Conservation (phyloP, 2,329 filamentous ascomycete species). For the Xylariaceae sp. region DNA sequence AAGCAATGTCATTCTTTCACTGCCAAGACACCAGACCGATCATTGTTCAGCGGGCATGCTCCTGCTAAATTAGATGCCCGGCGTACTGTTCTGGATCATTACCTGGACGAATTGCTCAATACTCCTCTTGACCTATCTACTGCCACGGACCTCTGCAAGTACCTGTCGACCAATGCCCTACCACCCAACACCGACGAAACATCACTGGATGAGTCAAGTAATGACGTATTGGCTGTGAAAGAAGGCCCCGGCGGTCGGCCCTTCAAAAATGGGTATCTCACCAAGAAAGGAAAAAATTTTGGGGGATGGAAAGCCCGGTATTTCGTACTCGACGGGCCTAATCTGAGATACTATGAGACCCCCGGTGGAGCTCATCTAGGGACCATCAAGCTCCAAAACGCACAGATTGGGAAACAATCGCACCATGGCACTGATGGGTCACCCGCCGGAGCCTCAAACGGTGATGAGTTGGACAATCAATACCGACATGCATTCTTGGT, state of each 20-base stretch:
- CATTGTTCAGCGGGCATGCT: slow-evolving; percentile 85
- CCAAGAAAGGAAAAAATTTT: slow-evolving; percentile 97
- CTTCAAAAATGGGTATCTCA: slow-evolving; percentile 83
- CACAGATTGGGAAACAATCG: slow-evolving; percentile 92
- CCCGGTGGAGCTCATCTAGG: slow-evolving; percentile 87
- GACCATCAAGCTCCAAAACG: slow-evolving; percentile 84
- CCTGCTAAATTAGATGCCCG: slow-evolving; percentile 90
- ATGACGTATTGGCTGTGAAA: slow-evolving; percentile 36
- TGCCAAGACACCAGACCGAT: slow-evolving; percentile 76
- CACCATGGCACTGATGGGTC: slow-evolving; percentile 60
- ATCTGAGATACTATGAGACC: slow-evolving; percentile 83
- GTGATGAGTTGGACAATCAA: slow-evolving; percentile 83
- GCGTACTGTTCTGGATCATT: slow-evolving; percentile 73
- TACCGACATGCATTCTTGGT: slow-evolving; percentile 96
- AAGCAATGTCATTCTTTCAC: slow-evolving; percentile 70
- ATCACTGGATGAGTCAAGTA: slow-evolving; percentile 35
- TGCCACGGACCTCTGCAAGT: slow-evolving; percentile 79
- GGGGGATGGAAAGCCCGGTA: slow-evolving; percentile 91
- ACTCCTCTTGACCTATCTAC: slow-evolving; percentile 74
- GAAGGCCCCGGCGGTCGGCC: slow-evolving; percentile 62
- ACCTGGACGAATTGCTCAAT: slow-evolving; percentile 81
- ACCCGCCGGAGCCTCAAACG: slow-evolving; percentile 48
- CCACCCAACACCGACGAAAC: slow-evolving; percentile 59
- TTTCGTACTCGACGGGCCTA: slow-evolving; percentile 57
- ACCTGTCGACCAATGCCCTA: slow-evolving; percentile 68